A percentile compares a stretch with the other conserved stretches of the same genome.
These are phyloP conservation scores for Irpex sp. DNA, from an alignment of 1,284 basidiomycete genomes.

Conservation along the genomic window DNA sequence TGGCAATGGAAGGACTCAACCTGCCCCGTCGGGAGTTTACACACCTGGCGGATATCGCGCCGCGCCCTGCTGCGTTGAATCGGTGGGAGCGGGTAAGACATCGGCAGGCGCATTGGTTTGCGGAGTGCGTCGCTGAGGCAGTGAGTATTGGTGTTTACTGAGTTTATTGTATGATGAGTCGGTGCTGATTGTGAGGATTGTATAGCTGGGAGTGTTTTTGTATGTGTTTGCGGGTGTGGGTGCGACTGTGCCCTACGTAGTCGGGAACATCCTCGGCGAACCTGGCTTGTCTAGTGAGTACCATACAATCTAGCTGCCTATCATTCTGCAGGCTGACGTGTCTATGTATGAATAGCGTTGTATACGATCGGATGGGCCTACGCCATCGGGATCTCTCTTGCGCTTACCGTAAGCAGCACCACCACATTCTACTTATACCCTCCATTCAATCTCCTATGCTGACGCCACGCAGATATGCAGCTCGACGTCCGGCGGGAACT, in stretches of 20 bases:
- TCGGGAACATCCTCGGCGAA: slow-evolving; percentile 41
- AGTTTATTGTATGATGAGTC: no score
- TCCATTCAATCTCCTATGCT: no score
- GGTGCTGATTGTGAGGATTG: no score
- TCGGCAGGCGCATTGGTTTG: slow-evolving; percentile 43
- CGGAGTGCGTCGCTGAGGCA: slow-evolving; percentile 57
- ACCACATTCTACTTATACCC: background rate
- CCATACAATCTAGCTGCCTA: background rate
- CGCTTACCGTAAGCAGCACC: slow-evolving; percentile 32
- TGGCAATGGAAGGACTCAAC: background rate
- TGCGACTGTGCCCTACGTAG: slow-evolving; percentile 46
- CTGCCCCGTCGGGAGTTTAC: slow-evolving; percentile 19
- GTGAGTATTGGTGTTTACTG: slow-evolving; percentile 29
- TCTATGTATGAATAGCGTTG: slow-evolving; percentile 35
- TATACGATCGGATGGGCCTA: slow-evolving; percentile 60
- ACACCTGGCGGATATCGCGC: slow-evolving; percentile 20
- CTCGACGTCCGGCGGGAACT: slow-evolving; percentile 59
- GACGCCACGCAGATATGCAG: slow-evolving; percentile 32
- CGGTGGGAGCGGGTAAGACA: slow-evolving; percentile 54
- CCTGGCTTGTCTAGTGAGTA: background rate
- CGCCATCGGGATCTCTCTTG: slow-evolving; percentile 56
- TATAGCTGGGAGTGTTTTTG: slow-evolving; percentile 37
- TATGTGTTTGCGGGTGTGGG: slow-evolving; percentile 59
- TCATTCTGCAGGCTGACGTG: background rate
- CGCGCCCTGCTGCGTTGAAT: slow-evolving; percentile 34